Conservation (phyloP, 257 asterid genomes). For the Solanum sitiens region DNA sequence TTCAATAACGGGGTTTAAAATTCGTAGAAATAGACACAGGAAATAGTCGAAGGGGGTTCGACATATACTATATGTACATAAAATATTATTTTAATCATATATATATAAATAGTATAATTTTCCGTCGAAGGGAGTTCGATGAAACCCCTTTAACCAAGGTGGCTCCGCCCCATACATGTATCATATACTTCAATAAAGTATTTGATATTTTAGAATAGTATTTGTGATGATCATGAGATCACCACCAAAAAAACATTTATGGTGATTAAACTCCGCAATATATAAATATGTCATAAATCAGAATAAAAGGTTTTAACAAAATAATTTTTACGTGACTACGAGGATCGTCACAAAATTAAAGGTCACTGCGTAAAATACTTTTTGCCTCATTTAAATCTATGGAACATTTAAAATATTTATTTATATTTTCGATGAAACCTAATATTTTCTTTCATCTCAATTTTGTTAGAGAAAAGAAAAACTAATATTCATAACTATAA, state of each 20-base stretch:
- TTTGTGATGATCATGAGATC: not conserved
- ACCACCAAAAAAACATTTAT: not conserved
- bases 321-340: not conserved
- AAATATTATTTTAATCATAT: too few species aligned
- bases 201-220: not conserved
- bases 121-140: too few species aligned
- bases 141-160: too few species aligned
- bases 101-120: too few species aligned
- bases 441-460: not conserved
- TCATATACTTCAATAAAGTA: not conserved
- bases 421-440: not conserved
- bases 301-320: not conserved
- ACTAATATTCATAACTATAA: too few species aligned
- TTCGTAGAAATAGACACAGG: too few species aligned
- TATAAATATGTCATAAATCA: not conserved
- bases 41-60: too few species aligned
- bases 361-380: not conserved
- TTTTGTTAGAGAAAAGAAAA: not conserved
- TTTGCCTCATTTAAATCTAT: not conserved
- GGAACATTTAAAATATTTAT: not conserved
- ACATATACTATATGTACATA: too few species aligned
- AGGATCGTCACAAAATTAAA: not conserved
- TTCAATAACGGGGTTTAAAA: too few species aligned
- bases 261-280: not conserved
- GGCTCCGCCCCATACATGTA: not conserved